Evolutionary conservation across 2,329 filamentous ascomycete genomes (phyloP).

Genomic region (Stromatinia cepivora): DNA sequence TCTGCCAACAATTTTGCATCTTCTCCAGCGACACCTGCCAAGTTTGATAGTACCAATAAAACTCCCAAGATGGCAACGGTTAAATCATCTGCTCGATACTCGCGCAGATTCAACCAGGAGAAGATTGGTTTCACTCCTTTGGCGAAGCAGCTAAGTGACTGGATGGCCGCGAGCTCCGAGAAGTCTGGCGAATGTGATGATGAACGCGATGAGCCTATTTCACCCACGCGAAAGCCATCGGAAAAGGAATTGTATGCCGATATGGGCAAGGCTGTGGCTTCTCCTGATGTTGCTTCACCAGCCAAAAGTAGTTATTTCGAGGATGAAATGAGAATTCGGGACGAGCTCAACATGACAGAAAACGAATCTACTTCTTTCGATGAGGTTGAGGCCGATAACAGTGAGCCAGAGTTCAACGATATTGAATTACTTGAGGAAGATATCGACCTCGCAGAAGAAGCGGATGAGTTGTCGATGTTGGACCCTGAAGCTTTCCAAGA

Average conservation of each 20-base stretch:
- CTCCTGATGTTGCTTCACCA: constrained; percentile 35
- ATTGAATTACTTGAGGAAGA: constrained; percentile 55
- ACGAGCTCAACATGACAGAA: constrained; percentile 41
- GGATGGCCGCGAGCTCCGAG: constrained; percentile 60
- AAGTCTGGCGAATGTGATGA: constrained; percentile 41
- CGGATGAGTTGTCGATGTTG: constrained; percentile 59
- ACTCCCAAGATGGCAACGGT: constrained; percentile 30
- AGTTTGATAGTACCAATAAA: constrained; percentile 30
- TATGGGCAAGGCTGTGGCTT: background rate
- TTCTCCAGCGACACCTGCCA: constrained; percentile 48
- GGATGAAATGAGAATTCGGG: constrained; percentile 57
- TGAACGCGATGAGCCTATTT: constrained; percentile 25
- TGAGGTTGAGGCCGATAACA: constrained; percentile 26
- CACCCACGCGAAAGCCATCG: constrained; percentile 21
- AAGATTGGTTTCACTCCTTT: constrained; percentile 63
- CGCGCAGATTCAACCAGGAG: constrained; percentile 24
- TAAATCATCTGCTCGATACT: constrained; percentile 2
- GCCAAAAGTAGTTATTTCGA: constrained; percentile 58
- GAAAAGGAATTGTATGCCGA: background rate
- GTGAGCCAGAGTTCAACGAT: constrained; percentile 47
- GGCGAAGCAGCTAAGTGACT: constrained; percentile 59
- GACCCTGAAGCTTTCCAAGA: constrained; percentile 42
- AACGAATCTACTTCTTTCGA: constrained; percentile 39
- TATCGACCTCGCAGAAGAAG: constrained; percentile 57
- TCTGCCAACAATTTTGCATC: constrained; percentile 40